Evolutionary conservation across 345 rosid species (phyloP).

Genomic region (Brassica carinata): DNA sequence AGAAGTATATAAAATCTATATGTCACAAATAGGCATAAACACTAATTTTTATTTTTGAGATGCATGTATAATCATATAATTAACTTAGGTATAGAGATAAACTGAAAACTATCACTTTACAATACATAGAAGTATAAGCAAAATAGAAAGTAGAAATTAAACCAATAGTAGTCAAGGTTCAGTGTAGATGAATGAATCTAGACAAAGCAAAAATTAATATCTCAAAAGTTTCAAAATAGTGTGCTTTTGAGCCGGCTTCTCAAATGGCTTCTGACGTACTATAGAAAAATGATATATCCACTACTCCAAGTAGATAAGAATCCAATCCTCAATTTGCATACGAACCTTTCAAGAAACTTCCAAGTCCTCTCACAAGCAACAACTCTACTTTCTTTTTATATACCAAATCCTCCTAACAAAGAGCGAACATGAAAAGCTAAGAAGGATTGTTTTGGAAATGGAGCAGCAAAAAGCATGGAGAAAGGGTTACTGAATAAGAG

Average conservation of each 20-base stretch:
- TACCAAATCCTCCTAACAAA: neutral
- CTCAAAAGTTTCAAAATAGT: neutral
- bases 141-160: neutral
- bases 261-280: neutral
- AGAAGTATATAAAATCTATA: neutral
- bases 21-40: neutral
- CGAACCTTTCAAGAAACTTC: conserved; percentile 25
- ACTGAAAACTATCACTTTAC: neutral
- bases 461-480: conserved; percentile 37
- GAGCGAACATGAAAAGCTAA: neutral
- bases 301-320: neutral
- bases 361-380: neutral
- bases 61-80: neutral
- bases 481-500: conserved; percentile 38
- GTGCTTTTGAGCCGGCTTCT: neutral
- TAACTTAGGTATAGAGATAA: neutral
- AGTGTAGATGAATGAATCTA: neutral
- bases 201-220: neutral
- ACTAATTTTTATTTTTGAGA: neutral
- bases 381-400: neutral
- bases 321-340: conserved; percentile 7
- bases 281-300: conserved; percentile 6
- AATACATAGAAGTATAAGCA: neutral
- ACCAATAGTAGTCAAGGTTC: neutral
- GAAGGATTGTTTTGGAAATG: neutral